Percentiles rank a stretch among this genome's conserved stretches.
phyloP scores from a whole-genome alignment of 495 filamentous ascomycete species.

The Thermochaetoides thermophila region DNA sequence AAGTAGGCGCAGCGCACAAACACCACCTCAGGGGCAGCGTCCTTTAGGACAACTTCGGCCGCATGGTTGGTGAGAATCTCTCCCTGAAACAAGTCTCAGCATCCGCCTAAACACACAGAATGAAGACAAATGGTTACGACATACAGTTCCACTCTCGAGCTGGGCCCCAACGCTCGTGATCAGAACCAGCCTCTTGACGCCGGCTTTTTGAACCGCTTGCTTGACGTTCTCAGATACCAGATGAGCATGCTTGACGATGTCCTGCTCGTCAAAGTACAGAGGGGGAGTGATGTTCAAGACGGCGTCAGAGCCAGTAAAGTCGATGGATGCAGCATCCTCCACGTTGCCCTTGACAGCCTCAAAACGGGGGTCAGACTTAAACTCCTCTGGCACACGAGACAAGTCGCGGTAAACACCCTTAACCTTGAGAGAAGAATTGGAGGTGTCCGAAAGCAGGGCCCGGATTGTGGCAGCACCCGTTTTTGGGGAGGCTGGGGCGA shows the following conservation, averaged over 20 bases:
- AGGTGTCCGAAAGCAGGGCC: conserved; percentile 7
- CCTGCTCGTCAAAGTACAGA: conserved; percentile 3
- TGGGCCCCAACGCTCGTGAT: conserved; percentile 14
- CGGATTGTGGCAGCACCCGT: conserved; percentile 15
- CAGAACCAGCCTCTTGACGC: conserved; percentile 11
- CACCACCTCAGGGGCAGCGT: conserved; percentile 8
- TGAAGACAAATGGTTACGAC: neutral
- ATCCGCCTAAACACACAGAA: neutral
- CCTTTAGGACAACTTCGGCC: conserved; percentile 8
- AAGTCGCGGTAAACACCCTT: conserved; percentile 13
- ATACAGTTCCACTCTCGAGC: conserved; percentile 12
- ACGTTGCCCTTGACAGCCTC: conserved; percentile 13
- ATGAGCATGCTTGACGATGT: conserved; percentile 6
- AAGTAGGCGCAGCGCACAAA: conserved; percentile 15
- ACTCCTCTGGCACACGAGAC: conserved; percentile 9
- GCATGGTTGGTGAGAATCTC: conserved; percentile 13
- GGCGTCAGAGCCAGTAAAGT: conserved; percentile 8
- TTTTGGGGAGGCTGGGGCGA: conserved; percentile 12
- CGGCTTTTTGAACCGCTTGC: conserved; percentile 8
- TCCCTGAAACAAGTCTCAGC: conserved; percentile 6
- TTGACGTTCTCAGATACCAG: conserved; percentile 11
- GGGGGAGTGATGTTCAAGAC: conserved; percentile 13
- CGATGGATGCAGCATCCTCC: conserved; percentile 5
- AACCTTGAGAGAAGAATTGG: conserved; percentile 6
- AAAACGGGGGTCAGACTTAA: conserved; percentile 9